Base-by-base conservation (phyloP, 2,329 filamentous ascomycete species). In the Pseudogymnoascus pannorum region DNA sequence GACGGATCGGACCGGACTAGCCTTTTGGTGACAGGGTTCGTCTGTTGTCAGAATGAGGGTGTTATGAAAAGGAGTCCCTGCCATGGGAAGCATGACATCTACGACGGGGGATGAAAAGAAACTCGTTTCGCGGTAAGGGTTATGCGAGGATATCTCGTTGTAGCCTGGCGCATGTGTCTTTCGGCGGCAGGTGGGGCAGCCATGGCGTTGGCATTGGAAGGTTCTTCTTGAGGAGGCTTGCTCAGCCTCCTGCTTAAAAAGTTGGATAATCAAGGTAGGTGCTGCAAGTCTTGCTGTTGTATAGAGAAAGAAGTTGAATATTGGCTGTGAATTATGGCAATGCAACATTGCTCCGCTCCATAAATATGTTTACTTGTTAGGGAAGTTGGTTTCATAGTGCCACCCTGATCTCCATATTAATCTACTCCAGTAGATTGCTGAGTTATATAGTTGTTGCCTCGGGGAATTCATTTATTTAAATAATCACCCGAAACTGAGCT, bases 401-500 rank as follows among this genome's bases (percentile, higher is more conserved):
- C 35, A 38, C n/a, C 18, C 35, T 7, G n/a, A 38, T 38, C 35
- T n/a, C 36, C 36, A 40, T 40, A 40, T 40, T 40, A 40, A 18
- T 40, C 36, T 18, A 18, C 36, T 40, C 16, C 3, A 16, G 36
- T 40, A 40, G n/a, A 40, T 18, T 40, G 16, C 36, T 18, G 36
- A 20, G 22, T 18, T 29, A 57, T 57, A 57, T 57, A 29, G 11
- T 11, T 33, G 14, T 18, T 12, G 18, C 40, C 40, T 42, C 5
- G 14, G 18, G 11, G 18, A n/a, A n/a, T n/a, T n/a, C 22, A 24
- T 44, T 35, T 29, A 14, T 24, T 6, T 6, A 38, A 51, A 31
- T 62, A 33, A 59, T 57, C 57, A 84, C 63, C 81, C 80, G 76
- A 87, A 87, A 42, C 77, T 80, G 71, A 87, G 75, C 70, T 77